phyloP scores from a whole-genome alignment of 1,284 basidiomycete species.

The Ustilago esculenta region DNA sequence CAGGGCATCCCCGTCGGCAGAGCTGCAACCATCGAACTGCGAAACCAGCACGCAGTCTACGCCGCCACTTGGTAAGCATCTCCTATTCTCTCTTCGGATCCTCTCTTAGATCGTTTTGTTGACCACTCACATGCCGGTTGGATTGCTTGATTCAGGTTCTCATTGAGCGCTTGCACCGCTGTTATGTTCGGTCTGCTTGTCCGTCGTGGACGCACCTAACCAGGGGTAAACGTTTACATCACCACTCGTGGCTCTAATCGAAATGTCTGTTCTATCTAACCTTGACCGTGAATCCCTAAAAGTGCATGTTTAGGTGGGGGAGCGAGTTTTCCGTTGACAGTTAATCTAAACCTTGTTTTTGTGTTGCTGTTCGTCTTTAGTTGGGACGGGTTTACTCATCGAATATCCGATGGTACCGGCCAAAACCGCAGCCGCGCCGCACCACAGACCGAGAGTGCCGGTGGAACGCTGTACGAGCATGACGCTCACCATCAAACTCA shows the following conservation, averaged over 20 bases:
- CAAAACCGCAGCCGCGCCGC: constrained; percentile 72
- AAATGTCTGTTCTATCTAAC: too few relatives aligned
- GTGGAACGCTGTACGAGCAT: constrained; percentile 69
- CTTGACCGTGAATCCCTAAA: too few relatives aligned
- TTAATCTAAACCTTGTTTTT: too few relatives aligned
- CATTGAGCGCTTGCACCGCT: constrained; percentile 54
- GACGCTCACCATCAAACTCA: constrained; percentile 81
- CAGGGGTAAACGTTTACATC: too few relatives aligned
- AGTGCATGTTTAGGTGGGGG: too few relatives aligned
- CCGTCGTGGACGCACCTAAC: constrained; percentile 35
- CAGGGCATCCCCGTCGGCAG: constrained; percentile 88
- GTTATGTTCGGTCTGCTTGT: constrained; percentile 57
- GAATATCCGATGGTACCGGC: constrained; percentile 77
- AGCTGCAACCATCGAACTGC: constrained; percentile 82
- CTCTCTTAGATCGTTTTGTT: too few relatives aligned
- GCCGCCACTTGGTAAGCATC: constrained; percentile 84
- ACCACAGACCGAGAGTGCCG: constrained; percentile 51
- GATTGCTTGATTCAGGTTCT: constrained; percentile 33
- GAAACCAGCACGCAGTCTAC: constrained; percentile 95
- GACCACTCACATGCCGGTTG: not conserved
- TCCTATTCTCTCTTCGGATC: not conserved
- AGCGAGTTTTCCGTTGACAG: not conserved
- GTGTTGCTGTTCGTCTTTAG: not conserved
- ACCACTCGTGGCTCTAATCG: too few relatives aligned
- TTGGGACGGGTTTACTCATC: constrained; percentile 9